Base-by-base conservation (phyloP, 202 grass and related monocot genomes). In the Tripidium arundinaceum region DNA sequence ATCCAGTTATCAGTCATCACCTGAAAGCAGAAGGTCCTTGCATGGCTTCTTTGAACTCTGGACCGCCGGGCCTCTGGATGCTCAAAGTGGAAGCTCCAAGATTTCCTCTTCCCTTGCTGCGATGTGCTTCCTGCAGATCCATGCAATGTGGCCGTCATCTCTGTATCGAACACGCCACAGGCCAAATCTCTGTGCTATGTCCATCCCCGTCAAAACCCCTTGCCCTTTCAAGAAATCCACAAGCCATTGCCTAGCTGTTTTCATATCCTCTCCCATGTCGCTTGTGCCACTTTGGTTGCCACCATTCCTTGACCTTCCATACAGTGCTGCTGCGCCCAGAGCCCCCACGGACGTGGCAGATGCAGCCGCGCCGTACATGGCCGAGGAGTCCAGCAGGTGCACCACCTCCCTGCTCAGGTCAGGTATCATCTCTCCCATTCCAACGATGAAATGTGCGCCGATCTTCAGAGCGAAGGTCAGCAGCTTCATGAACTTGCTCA, bases 351-450 rank as follows among this genome's bases (percentile, higher is more conserved):
- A 86, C 0, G 69, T 69, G 1, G 83, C 69, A 2, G 87, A 88
- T 49, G 86, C 58, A 57, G 86, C 43, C 7, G 75, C 61, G 25
- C 90, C 81, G 7, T 89, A 91, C 66, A 85, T 87, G 73, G 80
- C 65, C 1, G 90, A 89, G 31, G 95, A 91, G 68, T 91, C 90
- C 1, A 98, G 77, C 57, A 98, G 46, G 73, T 86, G 90, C 22
- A 88, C 87, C 26, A 93, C 83, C 79, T 95, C 92, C 73, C 64
- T 89, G 49, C 82, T 89, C 70, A 98, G 84, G 81, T 95, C 96
- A 76, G 96, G 96, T 80, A 98, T 91, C 96, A 98, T 95, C 59
- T 93, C 89, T 37, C 96, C 96, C 90, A 93, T 95, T 21, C 96
- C 96, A 0, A 91, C 84, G 0, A 91, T 84, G 64, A 98, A 92